phyloP scores from a whole-genome alignment of 2,329 filamentous ascomycete species.

The Colletotrichum somersetense region DNA sequence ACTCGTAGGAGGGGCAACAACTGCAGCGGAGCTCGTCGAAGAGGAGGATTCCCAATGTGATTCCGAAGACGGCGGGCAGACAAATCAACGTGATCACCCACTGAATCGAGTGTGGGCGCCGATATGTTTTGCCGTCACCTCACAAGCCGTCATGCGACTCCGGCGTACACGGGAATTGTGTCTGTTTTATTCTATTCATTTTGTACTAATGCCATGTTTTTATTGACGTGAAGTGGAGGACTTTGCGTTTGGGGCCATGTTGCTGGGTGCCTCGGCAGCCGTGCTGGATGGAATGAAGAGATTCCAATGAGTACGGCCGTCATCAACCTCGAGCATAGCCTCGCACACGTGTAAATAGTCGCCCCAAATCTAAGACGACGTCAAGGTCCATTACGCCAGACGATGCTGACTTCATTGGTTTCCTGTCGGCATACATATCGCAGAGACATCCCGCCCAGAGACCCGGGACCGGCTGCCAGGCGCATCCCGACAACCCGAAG shows the following conservation, averaged over 20 bases:
- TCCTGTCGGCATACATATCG: neutral
- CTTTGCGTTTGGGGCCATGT: neutral
- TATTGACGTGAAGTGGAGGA: neutral
- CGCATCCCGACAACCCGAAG: neutral
- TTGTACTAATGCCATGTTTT: neutral
- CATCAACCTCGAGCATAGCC: neutral
- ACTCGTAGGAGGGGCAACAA: neutral
- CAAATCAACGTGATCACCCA: neutral
- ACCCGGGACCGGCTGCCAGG: neutral
- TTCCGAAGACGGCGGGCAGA: neutral
- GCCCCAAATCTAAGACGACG: neutral
- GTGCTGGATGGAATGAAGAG: neutral
- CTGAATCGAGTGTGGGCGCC: neutral
- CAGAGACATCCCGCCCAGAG: neutral
- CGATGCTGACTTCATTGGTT: no score
- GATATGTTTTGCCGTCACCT: neutral
- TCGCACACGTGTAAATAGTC: neutral
- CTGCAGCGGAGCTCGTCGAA: neutral
- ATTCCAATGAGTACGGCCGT: neutral
- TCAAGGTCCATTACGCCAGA: neutral
- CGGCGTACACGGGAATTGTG: neutral
- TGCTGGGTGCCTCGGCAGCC: neutral
- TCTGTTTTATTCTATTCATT: no score
- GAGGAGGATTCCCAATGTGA: neutral
- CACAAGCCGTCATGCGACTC: neutral